Base-by-base conservation (phyloP, 2,329 filamentous ascomycete species). In the Phoma sp. region DNA sequence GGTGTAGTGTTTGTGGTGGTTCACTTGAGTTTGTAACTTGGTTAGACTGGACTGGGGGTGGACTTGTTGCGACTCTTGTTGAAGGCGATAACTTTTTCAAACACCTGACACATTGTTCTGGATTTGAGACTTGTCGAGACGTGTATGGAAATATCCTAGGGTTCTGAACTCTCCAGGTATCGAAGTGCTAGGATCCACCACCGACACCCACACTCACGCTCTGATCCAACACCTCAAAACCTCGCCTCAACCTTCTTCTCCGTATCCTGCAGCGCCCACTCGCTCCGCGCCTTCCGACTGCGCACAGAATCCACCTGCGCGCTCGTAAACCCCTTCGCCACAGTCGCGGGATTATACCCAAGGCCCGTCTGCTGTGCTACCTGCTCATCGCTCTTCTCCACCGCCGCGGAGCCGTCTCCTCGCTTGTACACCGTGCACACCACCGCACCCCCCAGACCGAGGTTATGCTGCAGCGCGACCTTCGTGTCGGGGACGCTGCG, bases 271-370 rank as follows among this genome's bases (percentile, higher is more conserved):
- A 96, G 67, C 43, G 93, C 93, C 88, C 89, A 96, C 19, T 86
- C 86, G 40, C 80, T 82, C 56, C 75, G 73, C 36, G 80, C 84
- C 76, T 84, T 88, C 80, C 88, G 92, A 71, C 89, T 88, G 65
- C 92, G 85, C 21, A 86, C 84, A 36, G 78, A 78, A 57, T 88
- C 88, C 13, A 82, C 84, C 79, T 97, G 92, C 62, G 82, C 86
- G 58, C 84, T 84, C 0, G 92, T 96, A 76, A 96, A 96, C 1
- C 92, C 93, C 81, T 88, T 92, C 13, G 94, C 94, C 76, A 90
- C 88, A 5, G 92, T 88, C 3, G 94, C 94, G 19, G 94, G 94
- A 74, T 98, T 98, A 70, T 98, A 98, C 0, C 92, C 93, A 19
- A 96, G 77, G 43, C 85, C 84, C 50, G 84, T 92, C 57, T 77